Evolutionary conservation across 1,284 basidiomycete species (phyloP).

Genomic region (Tilletia setariae): DNA sequence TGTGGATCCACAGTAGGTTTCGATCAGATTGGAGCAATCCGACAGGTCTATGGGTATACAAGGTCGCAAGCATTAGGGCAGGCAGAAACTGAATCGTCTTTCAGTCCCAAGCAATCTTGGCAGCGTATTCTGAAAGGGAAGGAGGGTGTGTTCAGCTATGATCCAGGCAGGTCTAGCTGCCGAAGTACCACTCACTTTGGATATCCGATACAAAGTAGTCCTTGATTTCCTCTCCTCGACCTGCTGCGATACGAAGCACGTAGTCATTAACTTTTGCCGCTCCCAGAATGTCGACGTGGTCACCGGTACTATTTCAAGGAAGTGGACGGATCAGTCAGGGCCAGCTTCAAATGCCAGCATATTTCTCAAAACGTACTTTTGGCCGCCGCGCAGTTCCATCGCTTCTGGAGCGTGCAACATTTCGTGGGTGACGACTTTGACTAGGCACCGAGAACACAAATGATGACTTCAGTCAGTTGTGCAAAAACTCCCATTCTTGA

Average conservation of each 20-base stretch:
- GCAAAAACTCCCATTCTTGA: conserved; percentile 44
- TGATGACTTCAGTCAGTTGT: conserved; percentile 51
- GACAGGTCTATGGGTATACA: neutral
- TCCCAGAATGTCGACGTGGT: conserved; percentile 88
- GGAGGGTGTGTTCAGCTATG: neutral
- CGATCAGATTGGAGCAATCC: too few relatives aligned
- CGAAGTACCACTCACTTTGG: conserved; percentile 38
- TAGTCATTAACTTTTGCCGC: conserved; percentile 82
- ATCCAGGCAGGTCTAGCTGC: neutral
- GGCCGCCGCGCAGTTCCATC: conserved; percentile 78
- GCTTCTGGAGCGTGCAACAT: conserved; percentile 78
- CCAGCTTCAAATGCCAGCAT: too few relatives aligned
- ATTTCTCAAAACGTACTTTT: conserved; percentile 56
- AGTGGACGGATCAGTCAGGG: neutral
- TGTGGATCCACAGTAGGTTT: too few relatives aligned
- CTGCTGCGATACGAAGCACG: conserved; percentile 81
- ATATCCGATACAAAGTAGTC: conserved; percentile 78
- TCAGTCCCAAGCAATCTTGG: conserved; percentile 12
- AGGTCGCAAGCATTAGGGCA: neutral
- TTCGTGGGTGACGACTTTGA: conserved; percentile 77
- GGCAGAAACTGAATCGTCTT: neutral
- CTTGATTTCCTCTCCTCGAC: conserved; percentile 56
- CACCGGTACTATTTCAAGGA: conserved; percentile 28
- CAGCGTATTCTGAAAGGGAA: neutral
- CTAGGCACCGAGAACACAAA: conserved; percentile 16